These are phyloP conservation scores for Thelephora terrestris DNA, from an alignment of 1,284 basidiomycete species.

Conservation along the genomic window DNA sequence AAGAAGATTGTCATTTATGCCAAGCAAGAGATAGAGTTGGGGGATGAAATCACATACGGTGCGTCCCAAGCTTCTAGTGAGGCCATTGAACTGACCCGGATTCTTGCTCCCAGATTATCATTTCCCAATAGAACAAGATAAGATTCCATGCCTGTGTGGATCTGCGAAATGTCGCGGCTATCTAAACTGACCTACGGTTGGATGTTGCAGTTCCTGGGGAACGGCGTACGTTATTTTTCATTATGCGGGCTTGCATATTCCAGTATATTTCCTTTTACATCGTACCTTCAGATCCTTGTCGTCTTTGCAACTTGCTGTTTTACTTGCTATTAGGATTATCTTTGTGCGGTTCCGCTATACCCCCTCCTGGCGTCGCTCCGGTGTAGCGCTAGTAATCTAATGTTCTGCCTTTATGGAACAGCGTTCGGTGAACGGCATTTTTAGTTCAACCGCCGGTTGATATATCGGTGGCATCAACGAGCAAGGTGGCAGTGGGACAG, in stretches of 20 bases:
- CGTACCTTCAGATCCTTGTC: too few relatives aligned
- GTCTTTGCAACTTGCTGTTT: too few relatives aligned
- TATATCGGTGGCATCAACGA: too few relatives aligned
- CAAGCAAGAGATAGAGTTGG: constrained; percentile 86
- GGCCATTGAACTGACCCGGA: constrained; percentile 1
- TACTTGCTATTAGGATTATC: too few relatives aligned
- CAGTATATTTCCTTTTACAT: too few relatives aligned
- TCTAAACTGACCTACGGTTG: constrained; percentile 50
- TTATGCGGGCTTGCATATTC: neutral
- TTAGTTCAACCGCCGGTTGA: too few relatives aligned
- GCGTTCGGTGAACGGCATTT: too few relatives aligned
- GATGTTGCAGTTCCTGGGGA: constrained; percentile 12
- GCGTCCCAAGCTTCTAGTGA: constrained; percentile 17
- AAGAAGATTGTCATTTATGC: constrained; percentile 99
- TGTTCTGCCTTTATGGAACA: too few relatives aligned
- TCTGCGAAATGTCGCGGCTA: constrained; percentile 81
- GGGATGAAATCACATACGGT: constrained; percentile 94
- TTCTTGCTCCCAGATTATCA: constrained; percentile 61
- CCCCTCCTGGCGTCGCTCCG: too few relatives aligned
- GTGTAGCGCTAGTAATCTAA: too few relatives aligned
- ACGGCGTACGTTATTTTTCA: neutral
- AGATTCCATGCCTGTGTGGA: constrained; percentile 84
- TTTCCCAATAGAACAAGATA: constrained; percentile 89
- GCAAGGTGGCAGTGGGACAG: too few relatives aligned
- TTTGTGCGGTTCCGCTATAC: too few relatives aligned